Evolutionary conservation across 75 land plant species (phyloP), one percentile per base, ranked within the genome.

Genomic region (Larix kaempferi): DNA sequence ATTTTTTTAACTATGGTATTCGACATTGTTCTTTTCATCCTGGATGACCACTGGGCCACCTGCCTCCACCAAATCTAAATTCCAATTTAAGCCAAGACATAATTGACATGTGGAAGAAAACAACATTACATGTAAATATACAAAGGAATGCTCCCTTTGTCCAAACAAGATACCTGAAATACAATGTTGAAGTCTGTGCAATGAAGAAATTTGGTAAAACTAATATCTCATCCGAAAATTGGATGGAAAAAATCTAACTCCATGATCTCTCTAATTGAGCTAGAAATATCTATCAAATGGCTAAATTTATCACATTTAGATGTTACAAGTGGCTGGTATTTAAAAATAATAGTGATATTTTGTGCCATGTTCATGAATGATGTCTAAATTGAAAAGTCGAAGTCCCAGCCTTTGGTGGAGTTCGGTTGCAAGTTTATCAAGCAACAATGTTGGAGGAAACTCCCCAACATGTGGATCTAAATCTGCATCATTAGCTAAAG

Each of bases 401-500:
- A 92, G 83, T 56, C 94, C 94, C 97, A 93, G 82, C n/a, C 91
- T 78, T 21, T 80, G 88, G 16, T 91, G 93, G 13, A 94, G 95
- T 66, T 90, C 91, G 49, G 79, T 86, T 5, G 91, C 87, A 61
- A 94, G 93, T 67, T 78, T 85, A 66, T 94, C 91, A 39, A 94
- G 86, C 69, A 94, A 76, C 23, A 86, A 88, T 14, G 86, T 71
- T n/a, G 95, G 95, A 77, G 98, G 95, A 80, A 90, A 83, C 65
- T 93, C 92, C 74, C 90, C 91, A 84, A 91, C 82, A 77, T 83
- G 16, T 54, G 96, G 96, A 63, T 91, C 96, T 26, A 93, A 80
- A 86, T 93, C 94, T 58, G 96, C 94, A 79, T 93, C 88, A 76
- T 93, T 94, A 33, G 94, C 94, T 76, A 89, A 84, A 27, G 91